A percentile compares a stretch with the other conserved stretches of the same genome.
Evolutionary conservation across 371 early-diverging fungal genomes (phyloP).

Genomic region (Circinella umbellata): DNA sequence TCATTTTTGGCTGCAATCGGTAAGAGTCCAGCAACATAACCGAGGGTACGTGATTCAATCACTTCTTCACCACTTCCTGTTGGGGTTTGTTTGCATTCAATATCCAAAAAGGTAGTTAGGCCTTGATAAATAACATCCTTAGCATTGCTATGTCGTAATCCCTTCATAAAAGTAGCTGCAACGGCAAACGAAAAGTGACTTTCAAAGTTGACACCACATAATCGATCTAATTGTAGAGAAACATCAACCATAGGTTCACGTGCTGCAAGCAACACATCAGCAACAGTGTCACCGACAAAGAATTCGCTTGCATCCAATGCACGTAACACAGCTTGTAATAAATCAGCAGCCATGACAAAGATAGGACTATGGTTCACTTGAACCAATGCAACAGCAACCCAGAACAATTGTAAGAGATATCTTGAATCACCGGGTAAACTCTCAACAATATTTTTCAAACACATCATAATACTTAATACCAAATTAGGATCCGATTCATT

Average conservation of each 20-base stretch:
- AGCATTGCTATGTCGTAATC: constrained; percentile 76
- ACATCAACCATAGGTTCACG: constrained; percentile 75
- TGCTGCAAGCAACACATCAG: constrained; percentile 70
- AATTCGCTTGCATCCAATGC: constrained; percentile 76
- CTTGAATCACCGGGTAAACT: constrained; percentile 81
- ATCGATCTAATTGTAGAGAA: constrained; percentile 70
- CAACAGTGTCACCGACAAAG: constrained; percentile 72
- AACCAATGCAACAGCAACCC: constrained; percentile 86
- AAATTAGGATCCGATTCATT: constrained; percentile 80
- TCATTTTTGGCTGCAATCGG: constrained; percentile 72
- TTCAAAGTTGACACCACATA: constrained; percentile 82
- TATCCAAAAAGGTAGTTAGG: constrained; percentile 73
- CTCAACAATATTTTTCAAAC: constrained; percentile 85
- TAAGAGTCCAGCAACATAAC: constrained; percentile 77
- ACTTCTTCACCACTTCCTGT: constrained; percentile 36
- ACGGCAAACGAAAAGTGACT: constrained; percentile 89
- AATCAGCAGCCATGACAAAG: constrained; percentile 72
- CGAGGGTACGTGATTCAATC: constrained; percentile 67
- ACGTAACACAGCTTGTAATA: constrained; percentile 75
- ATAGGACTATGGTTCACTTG: constrained; percentile 84
- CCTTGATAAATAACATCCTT: constrained; percentile 76
- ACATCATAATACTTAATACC: constrained; percentile 86
- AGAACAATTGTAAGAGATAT: constrained; percentile 84
- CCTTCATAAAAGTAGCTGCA: constrained; percentile 81
- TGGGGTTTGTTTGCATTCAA: constrained; percentile 62